Evolutionary conservation across 768 basidiomycete genomes (phyloP), one percentile per base, ranked within the genome.

Genomic region (Serendipita sp.): DNA sequence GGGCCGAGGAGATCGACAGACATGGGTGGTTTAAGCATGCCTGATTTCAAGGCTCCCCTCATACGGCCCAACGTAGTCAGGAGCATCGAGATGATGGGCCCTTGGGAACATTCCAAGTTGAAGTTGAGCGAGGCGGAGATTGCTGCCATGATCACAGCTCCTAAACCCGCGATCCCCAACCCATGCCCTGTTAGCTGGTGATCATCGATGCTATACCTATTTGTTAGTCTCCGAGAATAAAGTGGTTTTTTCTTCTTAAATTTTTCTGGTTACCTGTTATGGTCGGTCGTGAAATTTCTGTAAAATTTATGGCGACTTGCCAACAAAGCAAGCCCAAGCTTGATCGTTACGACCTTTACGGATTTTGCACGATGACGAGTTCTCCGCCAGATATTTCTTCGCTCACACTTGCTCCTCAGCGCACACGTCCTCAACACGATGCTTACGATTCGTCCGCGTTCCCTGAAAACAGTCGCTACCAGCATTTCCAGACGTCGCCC

Each of bases 381-480:
- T 83, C 88, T 69, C 85, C 88, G 37, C 88, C 89, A 68, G 88
- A 90, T 78, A 82, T 92, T 70, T 83, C 86, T 60, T 78, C 86
- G 69, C 76, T 91, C 72, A 85, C 88, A 71, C 83, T 90, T 74
- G 81, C 81, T 75, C 78, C 81, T 56, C 76, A 76, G 71, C 72
- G 77, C 68, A 60, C 56, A 60, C 56, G 56, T 60, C 78, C 82
- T 67, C 84, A 83, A 76, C 86, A 82, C 85, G 87, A 86, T 81
- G 83, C 86, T 80, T 83, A 90, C 78, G 88, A 91, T 75, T 76
- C 78, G 85, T 88, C 88, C 77, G 86, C 89, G 79, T 89, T 86
- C 77, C 88, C 91, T 73, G 81, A 79, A 75, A 77, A 76, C 74
- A 75, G 70, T 72, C 70, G 75, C 69, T 75, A 71, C 74, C 77